Conservation (phyloP, 306 rosid genomes). For the Malus sieversii region DNA sequence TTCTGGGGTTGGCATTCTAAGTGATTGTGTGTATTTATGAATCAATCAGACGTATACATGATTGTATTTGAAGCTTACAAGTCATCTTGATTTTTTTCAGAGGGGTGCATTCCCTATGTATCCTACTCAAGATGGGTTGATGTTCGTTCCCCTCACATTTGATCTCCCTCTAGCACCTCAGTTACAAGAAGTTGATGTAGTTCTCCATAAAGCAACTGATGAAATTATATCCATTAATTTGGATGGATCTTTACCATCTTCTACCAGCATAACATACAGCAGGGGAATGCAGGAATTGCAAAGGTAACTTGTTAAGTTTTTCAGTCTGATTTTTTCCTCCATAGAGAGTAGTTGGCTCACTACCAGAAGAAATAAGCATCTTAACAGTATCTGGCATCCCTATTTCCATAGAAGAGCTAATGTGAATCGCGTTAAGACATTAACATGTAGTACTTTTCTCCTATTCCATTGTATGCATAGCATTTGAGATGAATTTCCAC, state of each 20-base stretch:
- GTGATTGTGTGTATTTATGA: background rate
- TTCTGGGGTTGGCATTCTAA: background rate
- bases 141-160: slow-evolving; percentile 64
- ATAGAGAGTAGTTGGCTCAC: background rate
- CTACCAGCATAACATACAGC: slow-evolving; percentile 39
- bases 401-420: background rate
- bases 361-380: background rate
- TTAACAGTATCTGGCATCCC: background rate
- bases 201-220: slow-evolving; percentile 90
- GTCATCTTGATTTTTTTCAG: slow-evolving; percentile 23
- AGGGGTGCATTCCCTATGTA: slow-evolving; percentile 89
- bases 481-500: background rate
- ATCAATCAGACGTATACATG: background rate
- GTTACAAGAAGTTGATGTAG: slow-evolving; percentile 57
- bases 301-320: slow-evolving; percentile 17
- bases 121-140: slow-evolving; percentile 68
- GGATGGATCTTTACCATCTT: slow-evolving; percentile 8
- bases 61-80: slow-evolving; percentile 1
- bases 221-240: slow-evolving; percentile 65
- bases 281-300: slow-evolving; percentile 58
- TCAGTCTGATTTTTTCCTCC: background rate
- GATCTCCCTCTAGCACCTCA: slow-evolving; percentile 70
- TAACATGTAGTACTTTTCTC: background rate
- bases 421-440: background rate
- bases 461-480: background rate